Evolutionary conservation across 176 grass and related monocot species (phyloP).

Genomic region (Carex cristatella): DNA sequence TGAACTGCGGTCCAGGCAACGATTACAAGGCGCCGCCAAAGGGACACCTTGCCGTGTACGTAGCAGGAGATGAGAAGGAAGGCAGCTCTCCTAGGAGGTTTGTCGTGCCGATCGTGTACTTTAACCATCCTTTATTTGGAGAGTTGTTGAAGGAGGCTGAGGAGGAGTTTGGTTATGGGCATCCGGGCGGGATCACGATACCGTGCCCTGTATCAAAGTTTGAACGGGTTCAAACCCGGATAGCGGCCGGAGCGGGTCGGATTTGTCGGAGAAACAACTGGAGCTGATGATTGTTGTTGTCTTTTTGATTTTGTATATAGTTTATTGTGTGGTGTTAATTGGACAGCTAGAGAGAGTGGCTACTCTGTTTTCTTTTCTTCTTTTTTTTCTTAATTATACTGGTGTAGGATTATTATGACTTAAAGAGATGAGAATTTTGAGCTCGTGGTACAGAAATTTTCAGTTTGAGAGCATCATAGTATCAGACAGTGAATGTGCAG

Average conservation of each 20-base stretch:
- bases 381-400: not conserved
- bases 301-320: constrained; percentile 3
- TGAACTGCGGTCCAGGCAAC: not conserved
- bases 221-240: constrained; percentile 49
- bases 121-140: constrained; percentile 91
- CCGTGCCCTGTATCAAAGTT: constrained; percentile 70
- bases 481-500: not conserved
- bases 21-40: constrained; percentile 43
- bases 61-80: constrained; percentile 31
- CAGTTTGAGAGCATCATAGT: not conserved
- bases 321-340: not conserved
- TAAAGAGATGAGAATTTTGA: constrained; percentile 14
- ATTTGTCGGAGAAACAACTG: constrained; percentile 33
- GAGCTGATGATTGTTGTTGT: constrained; percentile 13
- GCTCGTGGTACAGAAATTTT: not conserved
- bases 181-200: constrained; percentile 94
- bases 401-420: not conserved
- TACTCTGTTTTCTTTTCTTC: not conserved
- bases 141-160: constrained; percentile 83
- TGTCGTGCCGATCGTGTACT: constrained; percentile 85
- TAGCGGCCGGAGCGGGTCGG: constrained; percentile 31
- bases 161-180: constrained; percentile 86
- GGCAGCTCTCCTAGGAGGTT: constrained; percentile 39
- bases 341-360: not conserved
- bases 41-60: constrained; percentile 91